Evolutionary conservation across 352 stramenopile species (phyloP), one percentile per base, ranked within the genome.

Genomic region (Hyaloperonospora arabidopsidis): DNA sequence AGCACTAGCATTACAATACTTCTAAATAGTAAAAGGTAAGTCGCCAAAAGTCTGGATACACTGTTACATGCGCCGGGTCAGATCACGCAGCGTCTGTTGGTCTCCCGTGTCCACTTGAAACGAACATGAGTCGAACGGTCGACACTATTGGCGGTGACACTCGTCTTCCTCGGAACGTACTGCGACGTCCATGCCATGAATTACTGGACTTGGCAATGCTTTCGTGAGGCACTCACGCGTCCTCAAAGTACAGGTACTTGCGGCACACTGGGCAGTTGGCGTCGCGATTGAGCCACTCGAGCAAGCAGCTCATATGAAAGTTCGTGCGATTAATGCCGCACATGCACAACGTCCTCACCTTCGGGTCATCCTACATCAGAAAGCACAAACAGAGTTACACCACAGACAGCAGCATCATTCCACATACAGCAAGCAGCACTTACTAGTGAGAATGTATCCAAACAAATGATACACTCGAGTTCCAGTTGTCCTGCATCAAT

Each of bases 281-380:
- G 50, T 93, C 74, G 17, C 83, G 82, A 64, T 93, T 84, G 17
- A 88, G 65, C 86, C 86, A 95, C 57, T 93, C 82, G 22, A 94
- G 68, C 54, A 95, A 66, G 50, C 86, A 95, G 65, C 77, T 82
- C 62, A 94, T 74, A 45, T 95, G 86, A 53, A 94, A 95, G 57
- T 93, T 93, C 25, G 85, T 91, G 49, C 86, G 80, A 61, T 95
- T 95, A 71, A 95, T 76, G 50, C 86, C 86, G 61, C 86, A 95
- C 45, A 75, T 88, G 56, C 86, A 95, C 19, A 95, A 56, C 39
- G 86, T 90, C 19, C 84, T 82, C 44, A 95, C 70, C 49, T 89
- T 89, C 3, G 84, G 84, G 38, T 92, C 87, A 7, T 81, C 64
- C 61, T 84, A 38, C 17, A 56, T 39, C 19, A 13, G 25, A 22